Percentiles rank a stretch among this genome's conserved stretches.
phyloP scores from a whole-genome alignment of 805 yeast species.

The Danielia reshetovae region DNA sequence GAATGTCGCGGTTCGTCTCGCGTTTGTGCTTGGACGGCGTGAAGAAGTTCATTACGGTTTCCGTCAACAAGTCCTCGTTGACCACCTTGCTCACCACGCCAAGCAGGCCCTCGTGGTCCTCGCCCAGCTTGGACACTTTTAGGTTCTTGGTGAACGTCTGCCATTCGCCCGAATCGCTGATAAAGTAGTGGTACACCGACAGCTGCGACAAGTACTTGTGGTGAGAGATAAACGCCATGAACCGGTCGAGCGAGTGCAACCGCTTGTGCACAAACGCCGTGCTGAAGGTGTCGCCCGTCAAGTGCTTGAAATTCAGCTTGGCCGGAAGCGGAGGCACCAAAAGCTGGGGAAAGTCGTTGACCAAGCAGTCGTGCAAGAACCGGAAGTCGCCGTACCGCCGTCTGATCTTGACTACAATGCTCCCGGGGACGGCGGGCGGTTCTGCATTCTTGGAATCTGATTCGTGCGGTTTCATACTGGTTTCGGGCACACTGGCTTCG shows the following conservation, averaged over 20 bases:
- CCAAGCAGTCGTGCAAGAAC: conserved; percentile 67
- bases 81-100: conserved; percentile 40
- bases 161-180: conserved; percentile 73
- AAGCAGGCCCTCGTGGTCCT: conserved; percentile 14
- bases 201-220: conserved; percentile 74
- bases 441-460: background rate
- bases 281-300: conserved; percentile 90
- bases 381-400: conserved; percentile 88
- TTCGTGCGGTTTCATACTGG: conserved; percentile 2
- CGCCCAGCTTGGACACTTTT: conserved; percentile 27
- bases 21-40: conserved; percentile 61
- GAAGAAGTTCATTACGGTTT: conserved; percentile 90
- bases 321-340: conserved; percentile 94
- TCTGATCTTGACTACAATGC: conserved; percentile 47
- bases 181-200: conserved; percentile 63
- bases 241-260: conserved; percentile 74
- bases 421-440: conserved; percentile 8
- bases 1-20: conserved; percentile 66
- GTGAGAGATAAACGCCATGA: conserved; percentile 63
- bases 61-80: conserved; percentile 78
- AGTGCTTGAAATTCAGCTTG: conserved; percentile 83
- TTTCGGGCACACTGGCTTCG: background rate
- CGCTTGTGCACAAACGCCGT: conserved; percentile 79
- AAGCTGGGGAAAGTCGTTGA: conserved; percentile 77
- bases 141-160: conserved; percentile 57